Evolutionary conservation across 495 filamentous ascomycete genomes (phyloP), one percentile per base, ranked within the genome.

Genomic region (Endocarpon pusillum): DNA sequence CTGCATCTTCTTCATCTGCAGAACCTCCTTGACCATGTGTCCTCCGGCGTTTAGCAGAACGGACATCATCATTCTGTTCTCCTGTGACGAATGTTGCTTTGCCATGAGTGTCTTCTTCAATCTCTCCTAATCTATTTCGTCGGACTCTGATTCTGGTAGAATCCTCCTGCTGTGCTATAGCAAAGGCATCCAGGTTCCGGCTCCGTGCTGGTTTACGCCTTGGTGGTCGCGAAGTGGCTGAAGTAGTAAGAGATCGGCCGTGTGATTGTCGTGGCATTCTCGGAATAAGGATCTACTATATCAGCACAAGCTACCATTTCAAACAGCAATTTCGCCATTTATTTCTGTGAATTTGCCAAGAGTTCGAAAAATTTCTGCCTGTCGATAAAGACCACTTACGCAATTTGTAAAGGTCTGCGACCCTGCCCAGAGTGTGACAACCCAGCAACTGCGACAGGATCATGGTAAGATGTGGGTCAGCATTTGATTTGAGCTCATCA

Each of bases 131-230:
- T 20, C 77, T 68, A 44, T 64, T 60, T 37, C 62, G 58, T 34
- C 62, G 55, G 14, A 76, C 53, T 39, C 66, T 67, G 3, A 56
- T 31, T 20, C 55, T 62, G 2, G 58, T 57, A 2, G 66, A 62
- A 35, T 58, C 59, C 35, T 79, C 55, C 26, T 71, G 62, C 24
- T 74, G 71, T 22, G 89, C 89, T 45, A 89, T 81, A 24, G 87
- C 64, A 42, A 92, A 78, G 21, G 89, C 89, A 49, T 94, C 73
- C 22, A 91, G 64, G 4, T 68, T 71, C 34, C 53, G 52, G 42
- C 66, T 74, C 36, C 51, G 51, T 10, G 51, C 46, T 38, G 53
- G 43, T 47, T 49, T 57, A 36, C 43, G 54, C 55, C 45, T 59
- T 39, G 26, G 62, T 43, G 19, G 62, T 43, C 36, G 57, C 40